These are phyloP conservation scores for Fusarium euwallaceae DNA, from an alignment of 2,329 filamentous ascomycete genomes.

Conservation along the genomic window DNA sequence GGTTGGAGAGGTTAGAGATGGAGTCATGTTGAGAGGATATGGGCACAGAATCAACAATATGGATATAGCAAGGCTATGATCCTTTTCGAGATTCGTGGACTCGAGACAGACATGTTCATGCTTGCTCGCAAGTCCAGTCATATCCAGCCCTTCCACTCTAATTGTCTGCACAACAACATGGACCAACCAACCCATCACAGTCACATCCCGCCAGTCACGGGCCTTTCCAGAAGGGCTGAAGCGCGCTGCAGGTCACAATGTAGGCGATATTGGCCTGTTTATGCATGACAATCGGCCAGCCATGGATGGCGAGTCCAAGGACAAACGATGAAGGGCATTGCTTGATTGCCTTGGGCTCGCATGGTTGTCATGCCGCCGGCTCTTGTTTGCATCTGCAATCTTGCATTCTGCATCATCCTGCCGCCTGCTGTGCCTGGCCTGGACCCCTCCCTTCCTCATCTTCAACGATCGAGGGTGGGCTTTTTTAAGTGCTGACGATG, in stretches of 20 bases:
- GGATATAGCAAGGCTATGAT: not conserved
- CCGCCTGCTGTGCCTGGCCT: not conserved
- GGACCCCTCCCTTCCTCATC: conserved; percentile 5
- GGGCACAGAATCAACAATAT: not conserved
- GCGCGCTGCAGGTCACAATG: conserved; percentile 32
- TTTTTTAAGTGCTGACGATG: conserved; percentile 4
- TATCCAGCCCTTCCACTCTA: not conserved
- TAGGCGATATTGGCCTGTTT: conserved; percentile 37
- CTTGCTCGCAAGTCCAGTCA: not conserved
- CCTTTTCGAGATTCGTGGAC: not conserved
- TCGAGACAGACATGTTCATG: not conserved
- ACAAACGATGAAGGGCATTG: not conserved
- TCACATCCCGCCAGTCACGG: conserved; percentile 28
- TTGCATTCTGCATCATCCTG: conserved; percentile 21
- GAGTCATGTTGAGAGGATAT: conserved; percentile 15
- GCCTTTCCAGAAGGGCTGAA: conserved; percentile 17
- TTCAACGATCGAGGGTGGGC: not conserved
- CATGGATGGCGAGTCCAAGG: conserved; percentile 14
- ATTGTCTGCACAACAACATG: conserved; percentile 11
- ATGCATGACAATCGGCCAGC: conserved; percentile 57
- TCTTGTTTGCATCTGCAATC: conserved; percentile 18
- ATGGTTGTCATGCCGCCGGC: conserved; percentile 11
- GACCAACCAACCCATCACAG: conserved; percentile 17
- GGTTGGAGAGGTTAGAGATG: conserved; percentile 12
- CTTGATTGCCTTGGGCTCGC: not conserved